Conservation (phyloP, 2,329 filamentous ascomycete genomes). For the Penicillium sp. region DNA sequence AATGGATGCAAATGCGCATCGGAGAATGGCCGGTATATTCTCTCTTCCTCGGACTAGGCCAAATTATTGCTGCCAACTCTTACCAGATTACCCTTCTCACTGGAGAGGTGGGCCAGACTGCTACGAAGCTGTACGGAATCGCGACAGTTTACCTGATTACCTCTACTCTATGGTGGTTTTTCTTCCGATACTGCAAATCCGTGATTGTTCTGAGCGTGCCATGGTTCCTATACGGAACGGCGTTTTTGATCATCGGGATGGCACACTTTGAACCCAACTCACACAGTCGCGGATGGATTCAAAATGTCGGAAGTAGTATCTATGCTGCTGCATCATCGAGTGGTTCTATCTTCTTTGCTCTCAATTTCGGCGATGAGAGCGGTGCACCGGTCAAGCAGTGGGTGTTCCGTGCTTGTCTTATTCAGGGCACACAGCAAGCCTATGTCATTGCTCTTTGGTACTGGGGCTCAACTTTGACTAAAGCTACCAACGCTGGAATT, state of each 20-base stretch:
- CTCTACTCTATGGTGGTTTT: conserved; percentile 61
- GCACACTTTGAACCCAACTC: conserved; percentile 53
- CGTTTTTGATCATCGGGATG: conserved; percentile 62
- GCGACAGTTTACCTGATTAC: conserved; percentile 58
- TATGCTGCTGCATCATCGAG: conserved; percentile 63
- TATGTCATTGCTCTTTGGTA: conserved; percentile 66
- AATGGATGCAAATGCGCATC: conserved; percentile 55
- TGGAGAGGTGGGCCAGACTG: conserved; percentile 59
- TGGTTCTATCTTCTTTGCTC: conserved; percentile 63
- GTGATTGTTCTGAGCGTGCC: conserved; percentile 59
- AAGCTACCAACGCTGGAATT: conserved; percentile 43
- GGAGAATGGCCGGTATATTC: conserved; percentile 66
- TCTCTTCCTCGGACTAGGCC: conserved; percentile 59
- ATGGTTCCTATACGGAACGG: conserved; percentile 62
- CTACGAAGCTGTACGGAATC: conserved; percentile 59
- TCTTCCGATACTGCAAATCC: conserved; percentile 59
- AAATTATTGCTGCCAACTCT: conserved; percentile 64
- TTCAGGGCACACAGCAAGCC: conserved; percentile 65
- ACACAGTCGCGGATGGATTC: conserved; percentile 51
- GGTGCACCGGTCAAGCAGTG: conserved; percentile 62
- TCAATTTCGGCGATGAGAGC: conserved; percentile 65
- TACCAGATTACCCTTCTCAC: conserved; percentile 68
- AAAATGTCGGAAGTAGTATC: conserved; percentile 60
- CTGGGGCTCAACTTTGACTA: conserved; percentile 59
- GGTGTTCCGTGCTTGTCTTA: conserved; percentile 65